Conservation (phyloP, 2,329 filamentous ascomycete genomes). For the Aspergillus brasiliensis region DNA sequence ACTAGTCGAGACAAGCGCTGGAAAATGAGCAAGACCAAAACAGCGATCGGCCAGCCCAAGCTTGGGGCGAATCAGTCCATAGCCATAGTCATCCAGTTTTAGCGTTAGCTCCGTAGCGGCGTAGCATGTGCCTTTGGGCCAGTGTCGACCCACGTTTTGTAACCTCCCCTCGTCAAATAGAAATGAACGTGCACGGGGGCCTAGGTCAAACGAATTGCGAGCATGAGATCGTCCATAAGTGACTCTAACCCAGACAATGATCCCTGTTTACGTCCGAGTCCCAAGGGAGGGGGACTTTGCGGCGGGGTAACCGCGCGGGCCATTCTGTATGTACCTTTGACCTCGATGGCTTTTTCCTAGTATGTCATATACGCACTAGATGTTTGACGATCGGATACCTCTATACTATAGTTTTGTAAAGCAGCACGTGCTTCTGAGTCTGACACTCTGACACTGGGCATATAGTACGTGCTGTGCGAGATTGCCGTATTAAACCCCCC, state of each 20-base stretch:
- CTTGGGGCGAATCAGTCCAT: not conserved
- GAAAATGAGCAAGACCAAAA: not conserved
- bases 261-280: not conserved
- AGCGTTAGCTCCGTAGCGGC: not conserved
- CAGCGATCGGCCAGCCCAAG: not conserved
- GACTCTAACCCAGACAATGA: not conserved
- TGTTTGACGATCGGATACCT: too few species aligned
- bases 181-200: too few species aligned
- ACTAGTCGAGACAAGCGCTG: not conserved
- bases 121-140: not conserved
- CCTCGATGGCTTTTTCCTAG: too few species aligned
- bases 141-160: not conserved
- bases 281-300: not conserved
- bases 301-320: not conserved
- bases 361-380: not conserved
- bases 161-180: not conserved
- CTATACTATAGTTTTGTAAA: too few species aligned
- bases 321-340: too few species aligned
- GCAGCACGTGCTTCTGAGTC: too few species aligned
- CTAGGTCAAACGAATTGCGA: too few species aligned
- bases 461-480: too few species aligned
- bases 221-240: too few species aligned
- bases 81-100: too few species aligned
- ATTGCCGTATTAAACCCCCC: too few species aligned
- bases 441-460: too few species aligned